Percentiles rank a stretch among this genome's conserved stretches.
These are phyloP conservation scores for Melaleuca quinquenervia DNA, from an alignment of 345 rosid species.

Conservation along the genomic window DNA sequence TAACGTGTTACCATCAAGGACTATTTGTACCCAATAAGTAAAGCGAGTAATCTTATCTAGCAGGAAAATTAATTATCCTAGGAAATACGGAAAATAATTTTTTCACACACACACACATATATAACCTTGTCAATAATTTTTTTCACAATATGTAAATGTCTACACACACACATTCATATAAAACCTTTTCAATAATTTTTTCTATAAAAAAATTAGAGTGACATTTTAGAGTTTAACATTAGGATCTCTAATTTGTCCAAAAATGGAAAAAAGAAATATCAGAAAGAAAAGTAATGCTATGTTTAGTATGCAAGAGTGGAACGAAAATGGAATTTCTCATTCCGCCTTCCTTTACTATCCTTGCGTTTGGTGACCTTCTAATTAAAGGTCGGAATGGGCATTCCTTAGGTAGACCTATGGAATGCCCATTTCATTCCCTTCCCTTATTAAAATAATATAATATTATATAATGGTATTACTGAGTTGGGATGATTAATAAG, in stretches of 20 bases:
- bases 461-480: background rate
- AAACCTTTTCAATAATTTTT: too few species aligned
- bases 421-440: background rate
- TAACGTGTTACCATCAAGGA: background rate
- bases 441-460: background rate
- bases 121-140: too few species aligned
- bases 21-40: background rate
- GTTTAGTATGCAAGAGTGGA: background rate
- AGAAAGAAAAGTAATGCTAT: background rate
- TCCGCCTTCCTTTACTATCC: background rate
- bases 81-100: background rate
- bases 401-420: background rate
- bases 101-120: background rate
- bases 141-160: background rate
- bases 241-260: background rate
- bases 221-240: too few species aligned
- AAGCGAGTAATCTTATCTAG: background rate
- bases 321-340: background rate
- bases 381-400: background rate
- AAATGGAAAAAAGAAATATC: background rate
- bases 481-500: background rate
- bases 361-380: background rate
- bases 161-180: background rate
- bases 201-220: too few species aligned
- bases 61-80: background rate